Percentiles rank a stretch among this genome's conserved stretches.
Conservation (phyloP, 805 yeast species). For the Candida mattraensis region DNA sequence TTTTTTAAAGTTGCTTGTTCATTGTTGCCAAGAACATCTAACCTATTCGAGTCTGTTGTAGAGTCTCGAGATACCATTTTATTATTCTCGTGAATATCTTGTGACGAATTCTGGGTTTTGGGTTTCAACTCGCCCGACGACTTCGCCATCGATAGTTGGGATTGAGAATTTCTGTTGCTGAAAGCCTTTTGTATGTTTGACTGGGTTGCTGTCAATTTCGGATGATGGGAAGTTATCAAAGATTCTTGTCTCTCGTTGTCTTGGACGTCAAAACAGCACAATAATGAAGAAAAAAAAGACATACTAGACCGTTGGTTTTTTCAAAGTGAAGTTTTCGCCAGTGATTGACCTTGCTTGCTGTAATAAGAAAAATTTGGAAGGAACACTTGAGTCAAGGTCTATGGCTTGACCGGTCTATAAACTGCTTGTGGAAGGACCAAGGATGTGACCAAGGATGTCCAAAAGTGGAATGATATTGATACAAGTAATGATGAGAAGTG, state of each 20-base stretch:
- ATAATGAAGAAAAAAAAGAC: constrained; percentile 35
- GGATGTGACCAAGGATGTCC: too few relatives aligned
- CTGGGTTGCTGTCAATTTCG: constrained; percentile 32
- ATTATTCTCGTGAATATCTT: too few relatives aligned
- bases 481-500: too few relatives aligned
- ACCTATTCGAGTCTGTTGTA: constrained; percentile 1
- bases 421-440: too few relatives aligned
- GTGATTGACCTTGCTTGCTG: too few relatives aligned
- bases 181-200: constrained; percentile 37
- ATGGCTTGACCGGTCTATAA: too few relatives aligned
- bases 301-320: too few relatives aligned
- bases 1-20: constrained; percentile 14
- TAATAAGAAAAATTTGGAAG: too few relatives aligned
- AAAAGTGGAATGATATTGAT: too few relatives aligned
- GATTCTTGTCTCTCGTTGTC: constrained; percentile 31
- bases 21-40: constrained; percentile 7
- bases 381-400: too few relatives aligned
- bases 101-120: too few relatives aligned
- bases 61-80: constrained; percentile 3
- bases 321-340: too few relatives aligned
- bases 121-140: constrained; percentile 10
- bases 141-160: constrained; percentile 10
- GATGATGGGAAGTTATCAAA: constrained; percentile 24
- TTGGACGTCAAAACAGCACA: constrained; percentile 37
- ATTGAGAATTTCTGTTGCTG: constrained; percentile 22